A percentile compares a stretch with the other conserved stretches of the same genome.
Evolutionary conservation across 2,329 filamentous ascomycete species (phyloP).

Genomic region (Microdochium trichocladiopsis): DNA sequence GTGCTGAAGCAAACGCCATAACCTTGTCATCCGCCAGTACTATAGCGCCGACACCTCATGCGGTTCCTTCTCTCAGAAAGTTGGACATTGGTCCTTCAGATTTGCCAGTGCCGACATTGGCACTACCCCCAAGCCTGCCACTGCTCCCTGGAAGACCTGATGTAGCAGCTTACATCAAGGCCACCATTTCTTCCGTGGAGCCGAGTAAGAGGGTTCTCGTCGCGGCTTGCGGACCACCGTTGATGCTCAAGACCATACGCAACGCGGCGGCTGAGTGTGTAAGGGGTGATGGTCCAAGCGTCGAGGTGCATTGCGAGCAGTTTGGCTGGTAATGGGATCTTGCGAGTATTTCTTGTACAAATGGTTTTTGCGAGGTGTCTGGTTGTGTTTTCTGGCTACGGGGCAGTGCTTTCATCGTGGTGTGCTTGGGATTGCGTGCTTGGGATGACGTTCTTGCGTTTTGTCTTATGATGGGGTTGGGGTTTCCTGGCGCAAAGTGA

Average conservation of each 20-base stretch:
- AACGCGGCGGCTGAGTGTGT: slow-evolving; percentile 36
- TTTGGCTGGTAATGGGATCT: slow-evolving; percentile 41
- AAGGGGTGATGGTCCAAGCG: slow-evolving; percentile 27
- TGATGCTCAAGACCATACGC: slow-evolving; percentile 35
- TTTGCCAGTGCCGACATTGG: slow-evolving; percentile 5
- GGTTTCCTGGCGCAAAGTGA: too few species aligned
- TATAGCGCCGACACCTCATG: not conserved
- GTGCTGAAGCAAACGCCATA: not conserved
- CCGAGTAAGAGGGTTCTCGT: slow-evolving; percentile 32
- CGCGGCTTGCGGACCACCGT: slow-evolving; percentile 39
- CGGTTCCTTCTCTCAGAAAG: slow-evolving; percentile 4
- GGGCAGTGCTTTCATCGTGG: too few species aligned
- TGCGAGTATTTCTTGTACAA: too few species aligned
- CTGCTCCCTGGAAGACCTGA: slow-evolving; percentile 33
- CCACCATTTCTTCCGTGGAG: slow-evolving; percentile 24
- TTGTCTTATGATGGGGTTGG: too few species aligned
- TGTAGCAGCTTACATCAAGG: slow-evolving; percentile 26
- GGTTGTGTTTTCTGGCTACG: too few species aligned
- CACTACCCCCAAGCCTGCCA: slow-evolving; percentile 14
- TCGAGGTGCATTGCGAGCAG: slow-evolving; percentile 44
- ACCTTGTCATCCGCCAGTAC: not conserved
- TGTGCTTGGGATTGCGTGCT: too few species aligned
- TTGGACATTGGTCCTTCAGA: slow-evolving; percentile 2
- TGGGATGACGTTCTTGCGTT: too few species aligned
- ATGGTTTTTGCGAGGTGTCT: not conserved